Evolutionary conservation across 331 rosid genomes (phyloP).

Genomic region (Saraca asoca): DNA sequence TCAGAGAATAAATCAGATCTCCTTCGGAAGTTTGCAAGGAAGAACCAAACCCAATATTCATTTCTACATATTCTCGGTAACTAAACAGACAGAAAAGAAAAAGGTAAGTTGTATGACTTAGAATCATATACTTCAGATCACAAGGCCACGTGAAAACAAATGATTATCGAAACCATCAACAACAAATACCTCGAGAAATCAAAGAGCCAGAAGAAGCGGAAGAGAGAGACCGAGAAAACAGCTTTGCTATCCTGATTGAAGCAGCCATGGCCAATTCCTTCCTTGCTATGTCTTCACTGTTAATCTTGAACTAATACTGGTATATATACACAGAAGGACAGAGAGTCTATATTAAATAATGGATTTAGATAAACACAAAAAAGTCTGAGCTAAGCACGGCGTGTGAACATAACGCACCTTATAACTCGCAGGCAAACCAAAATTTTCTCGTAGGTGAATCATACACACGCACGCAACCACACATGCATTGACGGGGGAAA

Average conservation of each 20-base stretch:
- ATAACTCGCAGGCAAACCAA: too few species aligned
- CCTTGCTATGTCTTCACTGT: neutral
- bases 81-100: neutral
- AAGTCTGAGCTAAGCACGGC: too few species aligned
- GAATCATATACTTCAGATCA: neutral
- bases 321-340: neutral
- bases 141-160: neutral
- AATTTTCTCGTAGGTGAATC: too few species aligned
- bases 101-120: neutral
- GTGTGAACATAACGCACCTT: too few species aligned
- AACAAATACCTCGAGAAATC: constrained; percentile 48
- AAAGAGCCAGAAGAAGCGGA: constrained; percentile 49
- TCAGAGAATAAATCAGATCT: neutral
- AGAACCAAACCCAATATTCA: neutral
- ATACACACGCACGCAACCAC: too few species aligned
- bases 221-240: constrained; percentile 60
- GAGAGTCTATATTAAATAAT: too few species aligned
- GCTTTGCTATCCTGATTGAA: constrained; percentile 44
- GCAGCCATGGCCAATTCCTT: constrained; percentile 50
- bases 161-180: neutral
- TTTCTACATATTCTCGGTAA: neutral
- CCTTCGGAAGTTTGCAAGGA: neutral
- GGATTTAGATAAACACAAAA: too few species aligned
- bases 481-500: too few species aligned
- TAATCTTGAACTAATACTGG: neutral